These are phyloP conservation scores for Sanguinoderma infundibulare DNA, from an alignment of 1,284 basidiomycete genomes.

Conservation along the genomic window DNA sequence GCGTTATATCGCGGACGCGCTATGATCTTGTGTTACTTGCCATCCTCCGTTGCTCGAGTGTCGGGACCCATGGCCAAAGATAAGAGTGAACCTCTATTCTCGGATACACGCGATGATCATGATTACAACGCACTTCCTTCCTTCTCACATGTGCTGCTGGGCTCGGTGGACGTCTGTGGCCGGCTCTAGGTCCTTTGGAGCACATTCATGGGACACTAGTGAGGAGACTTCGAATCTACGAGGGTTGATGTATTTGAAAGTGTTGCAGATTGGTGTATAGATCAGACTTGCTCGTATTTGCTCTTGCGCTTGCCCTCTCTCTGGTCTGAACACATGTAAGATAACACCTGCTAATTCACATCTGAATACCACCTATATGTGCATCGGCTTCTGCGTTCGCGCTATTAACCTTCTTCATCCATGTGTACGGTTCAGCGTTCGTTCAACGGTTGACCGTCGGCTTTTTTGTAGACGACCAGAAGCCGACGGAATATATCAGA, in stretches of 20 bases:
- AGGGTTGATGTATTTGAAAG: not conserved
- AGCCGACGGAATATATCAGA: slow-evolving; percentile 84
- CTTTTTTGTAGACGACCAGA: slow-evolving; percentile 44
- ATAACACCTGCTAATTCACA: not conserved
- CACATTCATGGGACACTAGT: not conserved
- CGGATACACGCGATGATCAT: not conserved
- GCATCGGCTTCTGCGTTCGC: too few species aligned
- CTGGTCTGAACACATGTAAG: not conserved
- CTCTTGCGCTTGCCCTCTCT: not conserved
- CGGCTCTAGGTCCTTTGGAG: not conserved
- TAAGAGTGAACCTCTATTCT: not conserved
- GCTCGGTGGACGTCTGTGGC: not conserved
- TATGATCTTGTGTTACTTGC: not conserved
- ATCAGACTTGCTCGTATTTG: not conserved
- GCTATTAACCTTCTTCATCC: not conserved
- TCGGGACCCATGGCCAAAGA: not conserved
- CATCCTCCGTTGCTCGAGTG: not conserved
- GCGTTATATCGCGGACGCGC: not conserved
- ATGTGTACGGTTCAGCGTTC: not conserved
- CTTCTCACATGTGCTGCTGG: not conserved
- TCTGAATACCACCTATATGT: too few species aligned
- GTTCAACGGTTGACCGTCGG: not conserved
- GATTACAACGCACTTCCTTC: not conserved
- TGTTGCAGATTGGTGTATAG: not conserved
- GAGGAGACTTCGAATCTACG: not conserved